Evolutionary conservation across 495 filamentous ascomycete species (phyloP), one percentile per base, ranked within the genome.

Genomic region (Xylaria intraflava): DNA sequence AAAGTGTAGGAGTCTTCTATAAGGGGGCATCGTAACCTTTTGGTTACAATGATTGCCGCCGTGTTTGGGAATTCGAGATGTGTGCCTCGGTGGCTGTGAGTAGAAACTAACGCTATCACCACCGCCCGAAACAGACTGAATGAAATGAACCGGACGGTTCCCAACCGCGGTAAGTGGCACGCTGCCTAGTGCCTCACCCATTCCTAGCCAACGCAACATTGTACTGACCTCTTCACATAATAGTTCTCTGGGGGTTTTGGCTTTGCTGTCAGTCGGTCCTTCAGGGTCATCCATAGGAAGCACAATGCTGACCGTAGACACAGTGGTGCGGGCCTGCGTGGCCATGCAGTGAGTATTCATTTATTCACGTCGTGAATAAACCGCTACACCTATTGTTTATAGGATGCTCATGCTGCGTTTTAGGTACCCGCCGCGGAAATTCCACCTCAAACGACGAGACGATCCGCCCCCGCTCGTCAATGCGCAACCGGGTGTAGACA

Each of bases 161-260:
- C 57, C 11, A 60, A 60, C 33, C 57, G 57, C 19, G 49, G 49
- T 51, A 38, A 51, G 49, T 51, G 27, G n/a, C n/a, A n/a, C n/a
- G n/a, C n/a, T n/a, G n/a, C n/a, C n/a, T n/a, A n/a, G n/a, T n/a
- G n/a, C n/a, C n/a, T n/a, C n/a, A n/a, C n/a, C n/a, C n/a, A n/a
- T n/a, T n/a, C n/a, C n/a, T n/a, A n/a, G n/a, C n/a, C n/a, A n/a
- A n/a, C n/a, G n/a, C n/a, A n/a, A n/a, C 41, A 6, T 11, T 11
- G 10, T 43, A 16, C 27, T 43, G 5, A 51, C 4, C 7, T 33
- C 6, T 3, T 23, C 14, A 23, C 29, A 24, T 33, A 6, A 33
- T 12, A 51, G 49, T 64, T n/a, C 49, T 61, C 30, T 64, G 55
- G 58, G 48, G 46, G 0, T 58, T 64, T 36, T 61, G 58, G 55